These are phyloP conservation scores for Debaryomyces singareniensis DNA, from an alignment of 1,139 yeast genomes.

Conservation along the genomic window DNA sequence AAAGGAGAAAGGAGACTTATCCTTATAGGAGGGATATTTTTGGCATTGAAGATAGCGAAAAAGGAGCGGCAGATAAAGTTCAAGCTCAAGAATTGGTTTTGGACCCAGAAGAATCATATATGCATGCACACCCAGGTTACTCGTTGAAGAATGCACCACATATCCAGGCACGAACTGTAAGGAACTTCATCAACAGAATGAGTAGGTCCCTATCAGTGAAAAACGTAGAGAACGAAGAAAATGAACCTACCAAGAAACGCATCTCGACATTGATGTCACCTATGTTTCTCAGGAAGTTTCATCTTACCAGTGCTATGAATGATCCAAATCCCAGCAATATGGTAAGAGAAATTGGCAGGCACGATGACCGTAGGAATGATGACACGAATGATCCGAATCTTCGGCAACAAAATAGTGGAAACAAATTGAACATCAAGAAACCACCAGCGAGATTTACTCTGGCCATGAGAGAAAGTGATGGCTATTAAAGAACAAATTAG, in stretches of 20 bases:
- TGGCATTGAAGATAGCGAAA: conserved; percentile 4
- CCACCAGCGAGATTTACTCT: too few relatives aligned
- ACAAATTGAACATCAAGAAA: too few relatives aligned
- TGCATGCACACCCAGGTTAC: conserved; percentile 1
- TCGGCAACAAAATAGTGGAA: too few relatives aligned
- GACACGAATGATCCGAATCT: too few relatives aligned
- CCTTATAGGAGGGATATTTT: conserved; percentile 8
- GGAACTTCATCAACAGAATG: conserved; percentile 13
- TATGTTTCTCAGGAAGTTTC: conserved; percentile 27
- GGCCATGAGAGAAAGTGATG: too few relatives aligned
- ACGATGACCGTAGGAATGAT: too few relatives aligned
- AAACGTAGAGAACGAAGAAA: conserved; percentile 5
- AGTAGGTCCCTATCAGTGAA: conserved; percentile 9
- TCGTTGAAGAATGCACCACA: conserved; percentile 1
- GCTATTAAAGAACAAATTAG: too few relatives aligned
- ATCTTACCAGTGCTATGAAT: conserved; percentile 14
- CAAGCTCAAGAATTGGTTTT: conserved; percentile 1
- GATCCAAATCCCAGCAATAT: too few relatives aligned
- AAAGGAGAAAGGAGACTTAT: conserved; percentile 7
- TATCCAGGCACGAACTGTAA: conserved; percentile 1
- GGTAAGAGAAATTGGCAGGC: too few relatives aligned
- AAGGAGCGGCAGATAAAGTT: conserved; percentile 3
- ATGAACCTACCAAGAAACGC: conserved; percentile 2
- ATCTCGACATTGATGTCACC: conserved; percentile 20
- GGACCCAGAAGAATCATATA: conserved; percentile 1